These are phyloP conservation scores for Sugiyamaella qingdaonensis DNA, from an alignment of 805 yeast genomes.

Conservation along the genomic window DNA sequence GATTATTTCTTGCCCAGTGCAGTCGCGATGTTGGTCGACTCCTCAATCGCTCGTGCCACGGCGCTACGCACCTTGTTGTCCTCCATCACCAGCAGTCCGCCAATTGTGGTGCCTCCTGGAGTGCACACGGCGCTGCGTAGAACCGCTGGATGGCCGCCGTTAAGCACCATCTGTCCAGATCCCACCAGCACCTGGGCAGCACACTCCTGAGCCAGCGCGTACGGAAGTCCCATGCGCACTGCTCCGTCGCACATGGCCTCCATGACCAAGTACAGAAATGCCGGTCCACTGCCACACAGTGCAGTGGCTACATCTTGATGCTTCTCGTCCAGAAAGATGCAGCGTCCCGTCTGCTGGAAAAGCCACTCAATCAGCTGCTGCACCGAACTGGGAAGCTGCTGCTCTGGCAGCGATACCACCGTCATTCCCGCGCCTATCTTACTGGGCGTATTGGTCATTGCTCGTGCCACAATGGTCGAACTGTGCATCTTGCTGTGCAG, in stretches of 20 bases:
- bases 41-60: conserved; percentile 83
- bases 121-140: conserved; percentile 87
- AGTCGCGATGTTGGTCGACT: conserved; percentile 77
- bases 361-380: conserved; percentile 38
- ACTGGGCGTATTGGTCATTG: conserved; percentile 99
- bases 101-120: conserved; percentile 97
- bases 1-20: conserved; percentile 20
- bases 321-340: conserved; percentile 54
- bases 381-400: conserved; percentile 24
- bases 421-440: conserved; percentile 92
- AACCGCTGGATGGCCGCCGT: conserved; percentile 85
- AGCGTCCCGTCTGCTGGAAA: conserved; percentile 40
- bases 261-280: conserved; percentile 82
- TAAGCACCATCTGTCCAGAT: conserved; percentile 82
- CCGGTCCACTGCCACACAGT: conserved; percentile 94
- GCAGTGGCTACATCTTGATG: conserved; percentile 97
- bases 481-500: conserved; percentile 40
- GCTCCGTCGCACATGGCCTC: conserved; percentile 95
- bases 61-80: conserved; percentile 85
- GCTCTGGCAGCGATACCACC: conserved; percentile 73
- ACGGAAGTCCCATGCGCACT: conserved; percentile 88
- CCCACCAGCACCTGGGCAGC: conserved; percentile 95
- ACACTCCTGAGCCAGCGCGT: conserved; percentile 71
- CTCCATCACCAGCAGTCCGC: conserved; percentile 89
- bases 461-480: conserved; percentile 62